phyloP scores from a whole-genome alignment of 75 land plant genomes.

The Picea glauca region DNA sequence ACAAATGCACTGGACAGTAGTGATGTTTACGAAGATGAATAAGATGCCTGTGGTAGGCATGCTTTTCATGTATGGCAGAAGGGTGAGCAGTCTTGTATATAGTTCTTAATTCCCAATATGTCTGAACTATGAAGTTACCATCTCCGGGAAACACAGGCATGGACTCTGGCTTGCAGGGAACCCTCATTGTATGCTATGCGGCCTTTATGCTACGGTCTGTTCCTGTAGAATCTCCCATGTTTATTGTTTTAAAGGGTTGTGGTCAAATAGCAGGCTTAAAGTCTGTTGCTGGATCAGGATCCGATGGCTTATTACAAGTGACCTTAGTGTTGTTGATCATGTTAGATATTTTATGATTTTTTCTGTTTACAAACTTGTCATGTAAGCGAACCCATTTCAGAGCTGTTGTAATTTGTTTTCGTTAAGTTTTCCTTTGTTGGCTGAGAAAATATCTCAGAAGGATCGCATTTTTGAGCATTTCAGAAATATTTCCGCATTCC shows the following conservation, averaged over 20 bases:
- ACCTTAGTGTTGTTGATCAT: not conserved
- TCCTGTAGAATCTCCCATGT: not conserved
- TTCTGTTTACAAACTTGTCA: not conserved
- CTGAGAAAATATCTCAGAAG: not conserved
- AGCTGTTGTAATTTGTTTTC: not conserved
- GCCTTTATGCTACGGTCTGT: not conserved
- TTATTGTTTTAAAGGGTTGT: not conserved
- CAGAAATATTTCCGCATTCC: not conserved
- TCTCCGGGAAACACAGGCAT: not conserved
- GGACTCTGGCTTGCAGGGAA: not conserved
- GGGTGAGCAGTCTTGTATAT: not conserved
- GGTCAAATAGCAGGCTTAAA: not conserved
- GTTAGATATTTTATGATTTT: not conserved
- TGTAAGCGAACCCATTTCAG: not conserved
- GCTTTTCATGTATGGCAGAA: not conserved
- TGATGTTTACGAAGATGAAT: constrained; percentile 3
- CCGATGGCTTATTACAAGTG: not conserved
- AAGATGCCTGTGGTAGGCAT: not conserved
- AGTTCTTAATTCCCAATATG: not conserved
- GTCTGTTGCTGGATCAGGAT: not conserved
- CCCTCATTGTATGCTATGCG: not conserved
- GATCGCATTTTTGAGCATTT: not conserved
- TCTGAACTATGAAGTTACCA: not conserved
- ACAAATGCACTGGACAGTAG: constrained; percentile 6
- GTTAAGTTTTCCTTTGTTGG: not conserved